phyloP scores from a whole-genome alignment of 805 yeast species.

The Vanderwaltozyma polyspora region DNA sequence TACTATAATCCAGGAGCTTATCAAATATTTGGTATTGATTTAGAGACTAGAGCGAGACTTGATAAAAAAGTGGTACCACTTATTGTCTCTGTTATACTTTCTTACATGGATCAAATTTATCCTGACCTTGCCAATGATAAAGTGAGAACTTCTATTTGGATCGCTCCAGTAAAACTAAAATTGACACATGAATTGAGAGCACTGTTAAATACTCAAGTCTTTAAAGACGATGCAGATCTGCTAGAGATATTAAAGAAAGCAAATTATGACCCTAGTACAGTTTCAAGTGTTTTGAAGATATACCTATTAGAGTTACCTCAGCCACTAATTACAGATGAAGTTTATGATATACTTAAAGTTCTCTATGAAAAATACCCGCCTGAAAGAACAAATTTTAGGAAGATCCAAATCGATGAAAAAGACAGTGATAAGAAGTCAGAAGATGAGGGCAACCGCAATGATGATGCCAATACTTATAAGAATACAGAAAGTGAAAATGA shows the following conservation, averaged over 20 bases:
- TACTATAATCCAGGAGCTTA: conserved; percentile 57
- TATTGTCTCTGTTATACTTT: conserved; percentile 49
- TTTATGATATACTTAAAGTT: conserved; percentile 57
- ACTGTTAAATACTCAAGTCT: conserved; percentile 31
- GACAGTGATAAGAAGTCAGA: not conserved
- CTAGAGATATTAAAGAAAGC: conserved; percentile 24
- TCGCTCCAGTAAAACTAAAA: conserved; percentile 48
- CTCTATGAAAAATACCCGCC: conserved; percentile 45
- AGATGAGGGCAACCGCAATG: not conserved
- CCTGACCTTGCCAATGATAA: conserved; percentile 62
- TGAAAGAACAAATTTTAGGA: conserved; percentile 7
- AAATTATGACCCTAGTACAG: conserved; percentile 40
- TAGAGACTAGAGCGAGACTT: conserved; percentile 56
- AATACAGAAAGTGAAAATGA: conserved; percentile 11
- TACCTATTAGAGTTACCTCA: conserved; percentile 74
- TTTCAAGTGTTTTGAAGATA: conserved; percentile 59
- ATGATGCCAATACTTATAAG: not conserved
- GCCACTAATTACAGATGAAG: conserved; percentile 52
- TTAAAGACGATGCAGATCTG: conserved; percentile 25
- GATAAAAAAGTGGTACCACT: conserved; percentile 67
- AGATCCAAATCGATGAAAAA: conserved; percentile 1
- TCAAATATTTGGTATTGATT: conserved; percentile 72
- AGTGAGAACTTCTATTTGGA: conserved; percentile 59
- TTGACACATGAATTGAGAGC: conserved; percentile 52
- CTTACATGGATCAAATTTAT: conserved; percentile 57